Evolutionary conservation across 2,329 filamentous ascomycete genomes (phyloP).

Genomic region (Pseudomassariella vexata): DNA sequence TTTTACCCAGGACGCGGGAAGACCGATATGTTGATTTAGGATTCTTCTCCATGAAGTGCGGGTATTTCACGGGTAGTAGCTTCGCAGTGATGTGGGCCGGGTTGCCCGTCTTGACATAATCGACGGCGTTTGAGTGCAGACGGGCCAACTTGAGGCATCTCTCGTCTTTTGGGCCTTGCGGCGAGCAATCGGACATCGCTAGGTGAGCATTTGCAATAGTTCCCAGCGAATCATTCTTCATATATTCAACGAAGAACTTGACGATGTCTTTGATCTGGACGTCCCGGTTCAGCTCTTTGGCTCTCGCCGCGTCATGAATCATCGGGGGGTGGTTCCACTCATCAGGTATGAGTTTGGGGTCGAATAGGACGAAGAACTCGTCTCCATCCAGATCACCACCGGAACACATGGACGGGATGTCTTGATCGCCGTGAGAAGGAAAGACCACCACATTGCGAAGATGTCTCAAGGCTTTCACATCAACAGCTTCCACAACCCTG

Average conservation of each 20-base stretch:
- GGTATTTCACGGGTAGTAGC: slow-evolving; percentile 61
- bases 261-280: slow-evolving; percentile 71
- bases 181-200: slow-evolving; percentile 62
- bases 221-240: slow-evolving; percentile 82
- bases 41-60: slow-evolving; percentile 82
- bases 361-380: slow-evolving; percentile 94
- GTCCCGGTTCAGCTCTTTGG: slow-evolving; percentile 49
- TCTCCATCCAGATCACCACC: slow-evolving; percentile 95
- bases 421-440: slow-evolving; percentile 74
- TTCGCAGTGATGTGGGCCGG: slow-evolving; percentile 61
- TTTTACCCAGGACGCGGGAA: slow-evolving; percentile 64
- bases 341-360: slow-evolving; percentile 62
- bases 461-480: slow-evolving; percentile 67
- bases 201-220: slow-evolving; percentile 79
- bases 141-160: slow-evolving; percentile 71
- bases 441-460: slow-evolving; percentile 84
- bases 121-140: slow-evolving; percentile 86
- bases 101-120: slow-evolving; percentile 87
- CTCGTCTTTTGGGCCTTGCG: slow-evolving; percentile 57
- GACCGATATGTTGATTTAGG: slow-evolving; percentile 58
- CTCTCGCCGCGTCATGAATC: slow-evolving; percentile 60
- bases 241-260: slow-evolving; percentile 84
- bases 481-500: slow-evolving; percentile 77
- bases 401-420: slow-evolving; percentile 89
- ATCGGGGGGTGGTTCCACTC: slow-evolving; percentile 72